These are phyloP conservation scores for Neofusicoccum sp. DNA, from an alignment of 2,329 filamentous ascomycete genomes.

Conservation along the genomic window DNA sequence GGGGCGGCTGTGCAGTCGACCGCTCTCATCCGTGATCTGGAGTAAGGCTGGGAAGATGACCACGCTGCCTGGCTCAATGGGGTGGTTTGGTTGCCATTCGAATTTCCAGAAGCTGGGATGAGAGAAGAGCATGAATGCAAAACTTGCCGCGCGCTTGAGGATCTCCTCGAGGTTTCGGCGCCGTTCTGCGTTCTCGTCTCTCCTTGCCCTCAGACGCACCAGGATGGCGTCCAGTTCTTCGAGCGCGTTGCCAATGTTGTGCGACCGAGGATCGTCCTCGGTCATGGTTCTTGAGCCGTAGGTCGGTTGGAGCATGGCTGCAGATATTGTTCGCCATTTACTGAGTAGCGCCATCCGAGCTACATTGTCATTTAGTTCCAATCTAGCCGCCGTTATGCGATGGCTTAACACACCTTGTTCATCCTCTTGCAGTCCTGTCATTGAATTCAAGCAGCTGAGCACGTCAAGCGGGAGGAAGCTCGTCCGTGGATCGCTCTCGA, in stretches of 20 bases:
- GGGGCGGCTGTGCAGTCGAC: constrained; percentile 28
- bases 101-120: constrained; percentile 35
- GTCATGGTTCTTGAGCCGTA: constrained; percentile 30
- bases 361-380: constrained; percentile 10
- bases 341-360: constrained; percentile 24
- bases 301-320: constrained; percentile 28
- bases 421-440: constrained; percentile 11
- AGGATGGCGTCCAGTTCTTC: constrained; percentile 29
- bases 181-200: constrained; percentile 27
- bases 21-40: constrained; percentile 32
- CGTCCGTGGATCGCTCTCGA: constrained; percentile 20
- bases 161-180: constrained; percentile 35
- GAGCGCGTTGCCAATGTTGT: constrained; percentile 26
- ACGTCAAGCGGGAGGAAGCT: constrained; percentile 32
- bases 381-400: no score
- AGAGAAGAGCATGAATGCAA: constrained; percentile 37
- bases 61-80: constrained; percentile 26
- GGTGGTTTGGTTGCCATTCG: constrained; percentile 29
- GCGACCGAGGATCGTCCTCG: constrained; percentile 26
- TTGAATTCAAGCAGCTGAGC: constrained; percentile 24
- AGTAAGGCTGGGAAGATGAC: constrained; percentile 32
- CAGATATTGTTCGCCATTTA: constrained; percentile 34
- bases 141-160: constrained; percentile 32
- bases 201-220: constrained; percentile 21
- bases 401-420: not conserved